phyloP scores from a whole-genome alignment of 495 filamentous ascomycete species.

The Aspergillus homomorphus region DNA sequence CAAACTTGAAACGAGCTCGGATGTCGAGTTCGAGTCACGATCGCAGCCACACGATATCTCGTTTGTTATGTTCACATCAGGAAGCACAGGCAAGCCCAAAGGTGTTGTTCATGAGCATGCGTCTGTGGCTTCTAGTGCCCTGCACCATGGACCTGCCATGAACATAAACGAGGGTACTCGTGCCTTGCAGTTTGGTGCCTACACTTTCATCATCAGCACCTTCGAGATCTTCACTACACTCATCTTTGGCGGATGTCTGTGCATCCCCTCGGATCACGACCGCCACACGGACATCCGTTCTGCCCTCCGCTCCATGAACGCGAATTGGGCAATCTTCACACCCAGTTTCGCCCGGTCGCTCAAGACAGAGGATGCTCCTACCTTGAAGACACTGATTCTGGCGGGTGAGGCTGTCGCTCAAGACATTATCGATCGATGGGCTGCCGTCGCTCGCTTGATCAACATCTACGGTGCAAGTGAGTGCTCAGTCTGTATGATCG shows the following conservation, averaged over 20 bases:
- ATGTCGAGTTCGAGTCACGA: slow-evolving; percentile 8
- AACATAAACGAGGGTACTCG: slow-evolving; percentile 18
- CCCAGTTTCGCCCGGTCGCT: slow-evolving; percentile 28
- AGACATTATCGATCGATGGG: slow-evolving; percentile 20
- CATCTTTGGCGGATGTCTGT: slow-evolving; percentile 52
- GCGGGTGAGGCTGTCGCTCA: slow-evolving; percentile 20
- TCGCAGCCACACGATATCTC: slow-evolving; percentile 12
- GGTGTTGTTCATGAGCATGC: slow-evolving; percentile 42
- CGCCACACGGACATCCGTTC: slow-evolving; percentile 30
- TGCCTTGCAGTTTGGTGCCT: slow-evolving; percentile 57
- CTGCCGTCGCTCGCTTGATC: slow-evolving; percentile 10
- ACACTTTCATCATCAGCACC: slow-evolving; percentile 57
- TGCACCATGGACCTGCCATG: slow-evolving; percentile 12
- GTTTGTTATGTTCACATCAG: slow-evolving; percentile 38
- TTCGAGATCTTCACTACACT: slow-evolving; percentile 60
- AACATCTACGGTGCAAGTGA: slow-evolving; percentile 39
- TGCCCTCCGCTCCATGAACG: slow-evolving; percentile 24
- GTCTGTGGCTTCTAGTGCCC: slow-evolving; percentile 24
- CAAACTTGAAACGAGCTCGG: background rate
- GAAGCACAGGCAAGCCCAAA: slow-evolving; percentile 41
- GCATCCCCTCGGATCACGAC: slow-evolving; percentile 51
- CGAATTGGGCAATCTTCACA: slow-evolving; percentile 29
- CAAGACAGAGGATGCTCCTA: slow-evolving; percentile 31
- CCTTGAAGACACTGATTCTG: slow-evolving; percentile 15
- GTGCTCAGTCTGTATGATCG: slow-evolving; percentile 12